These are phyloP conservation scores for Colletotrichum sp. DNA, from an alignment of 2,329 filamentous ascomycete genomes.

Conservation along the genomic window DNA sequence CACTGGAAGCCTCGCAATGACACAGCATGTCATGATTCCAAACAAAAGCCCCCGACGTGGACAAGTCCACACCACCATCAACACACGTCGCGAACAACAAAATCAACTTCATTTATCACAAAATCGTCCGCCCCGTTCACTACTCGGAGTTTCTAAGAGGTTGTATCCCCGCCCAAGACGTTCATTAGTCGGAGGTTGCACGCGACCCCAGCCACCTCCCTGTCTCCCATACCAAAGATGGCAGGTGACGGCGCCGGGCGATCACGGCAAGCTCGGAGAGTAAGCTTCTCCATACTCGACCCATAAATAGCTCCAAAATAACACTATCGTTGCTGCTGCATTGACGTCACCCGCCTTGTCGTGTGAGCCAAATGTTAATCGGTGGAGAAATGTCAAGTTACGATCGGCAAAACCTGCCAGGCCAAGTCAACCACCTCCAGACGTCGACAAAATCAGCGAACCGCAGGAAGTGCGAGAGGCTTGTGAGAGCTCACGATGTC, in stretches of 20 bases:
- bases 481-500: neutral
- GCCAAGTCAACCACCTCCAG: neutral
- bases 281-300: neutral
- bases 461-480: neutral
- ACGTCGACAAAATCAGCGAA: neutral
- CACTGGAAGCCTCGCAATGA: neutral
- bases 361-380: neutral
- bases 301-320: neutral
- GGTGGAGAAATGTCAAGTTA: neutral
- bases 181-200: neutral
- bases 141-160: rapidly evolving
- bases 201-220: neutral
- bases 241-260: neutral
- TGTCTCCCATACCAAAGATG: neutral
- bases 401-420: neutral
- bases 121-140: too few relatives aligned
- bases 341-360: neutral
- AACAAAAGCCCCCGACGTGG: too few relatives aligned
- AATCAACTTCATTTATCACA: too few relatives aligned
- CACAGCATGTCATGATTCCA: neutral
- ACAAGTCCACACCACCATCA: too few relatives aligned
- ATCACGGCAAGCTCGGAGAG: neutral
- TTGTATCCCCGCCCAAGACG: neutral
- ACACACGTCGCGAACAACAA: too few relatives aligned
- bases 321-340: neutral